Percentiles rank a stretch among this genome's conserved stretches.
These are phyloP conservation scores for Hypomyces rosellus DNA, from an alignment of 2,329 filamentous ascomycete species.

Conservation along the genomic window DNA sequence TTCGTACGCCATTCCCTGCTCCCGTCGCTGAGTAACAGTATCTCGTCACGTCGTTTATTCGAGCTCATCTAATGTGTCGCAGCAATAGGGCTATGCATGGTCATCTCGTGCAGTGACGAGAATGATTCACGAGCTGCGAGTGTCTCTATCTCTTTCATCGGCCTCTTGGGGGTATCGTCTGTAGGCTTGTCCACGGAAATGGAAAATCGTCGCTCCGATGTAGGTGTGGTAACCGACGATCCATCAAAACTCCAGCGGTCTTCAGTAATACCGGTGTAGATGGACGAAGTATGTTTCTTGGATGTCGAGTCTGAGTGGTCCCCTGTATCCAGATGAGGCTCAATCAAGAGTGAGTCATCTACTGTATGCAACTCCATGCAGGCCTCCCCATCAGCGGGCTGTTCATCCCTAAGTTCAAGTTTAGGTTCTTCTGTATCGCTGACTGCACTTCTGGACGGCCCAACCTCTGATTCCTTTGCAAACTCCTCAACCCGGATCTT, in stretches of 20 bases:
- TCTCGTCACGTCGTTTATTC: slow-evolving; percentile 12
- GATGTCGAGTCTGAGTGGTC: slow-evolving; percentile 23
- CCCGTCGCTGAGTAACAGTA: slow-evolving; percentile 6
- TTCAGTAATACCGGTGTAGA: slow-evolving; percentile 32
- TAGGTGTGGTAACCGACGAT: slow-evolving; percentile 33
- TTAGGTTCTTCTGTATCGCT: slow-evolving; percentile 1
- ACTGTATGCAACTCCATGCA: neutral
- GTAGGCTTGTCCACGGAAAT: slow-evolving; percentile 24
- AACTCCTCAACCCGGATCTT: neutral
- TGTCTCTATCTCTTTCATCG: slow-evolving; percentile 16
- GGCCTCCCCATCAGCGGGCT: neutral
- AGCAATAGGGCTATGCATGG: neutral
- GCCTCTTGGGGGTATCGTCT: slow-evolving; percentile 27
- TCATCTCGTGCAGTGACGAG: slow-evolving; percentile 3
- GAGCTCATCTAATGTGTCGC: slow-evolving; percentile 6
- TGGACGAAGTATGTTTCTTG: slow-evolving; percentile 32
- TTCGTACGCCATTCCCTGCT: slow-evolving; percentile 5
- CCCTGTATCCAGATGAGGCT: slow-evolving; percentile 16
- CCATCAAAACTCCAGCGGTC: slow-evolving; percentile 32
- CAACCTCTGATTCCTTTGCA: neutral
- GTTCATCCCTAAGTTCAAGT: neutral
- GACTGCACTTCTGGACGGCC: neutral
- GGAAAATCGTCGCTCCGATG: slow-evolving; percentile 30
- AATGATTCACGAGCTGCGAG: slow-evolving; percentile 3
- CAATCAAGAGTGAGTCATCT: slow-evolving; percentile 1